These are phyloP conservation scores for Ophiocordyceps camponoti-rufipedis DNA, from an alignment of 2,329 filamentous ascomycete species.

Conservation along the genomic window DNA sequence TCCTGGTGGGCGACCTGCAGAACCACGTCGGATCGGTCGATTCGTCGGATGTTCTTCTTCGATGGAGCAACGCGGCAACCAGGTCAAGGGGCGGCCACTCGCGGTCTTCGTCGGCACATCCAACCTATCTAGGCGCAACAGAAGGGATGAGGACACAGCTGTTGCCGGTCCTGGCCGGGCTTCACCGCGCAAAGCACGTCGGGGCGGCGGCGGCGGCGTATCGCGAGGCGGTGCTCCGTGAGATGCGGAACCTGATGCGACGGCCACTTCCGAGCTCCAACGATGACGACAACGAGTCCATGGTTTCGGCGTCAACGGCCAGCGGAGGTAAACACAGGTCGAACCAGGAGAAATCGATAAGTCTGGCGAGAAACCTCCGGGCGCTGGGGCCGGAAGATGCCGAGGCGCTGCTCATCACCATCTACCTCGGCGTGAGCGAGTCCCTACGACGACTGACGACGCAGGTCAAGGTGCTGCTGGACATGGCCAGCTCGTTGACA, in stretches of 20 bases:
- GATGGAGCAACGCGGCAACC: constrained; percentile 67
- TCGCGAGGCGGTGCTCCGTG: constrained; percentile 65
- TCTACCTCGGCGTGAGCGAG: constrained; percentile 80
- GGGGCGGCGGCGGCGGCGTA: constrained; percentile 68
- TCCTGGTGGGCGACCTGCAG: constrained; percentile 62
- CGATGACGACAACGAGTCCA: constrained; percentile 84
- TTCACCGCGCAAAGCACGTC: constrained; percentile 69
- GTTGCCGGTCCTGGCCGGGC: constrained; percentile 51
- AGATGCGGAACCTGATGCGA: constrained; percentile 73
- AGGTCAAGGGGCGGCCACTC: constrained; percentile 50
- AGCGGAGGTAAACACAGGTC: constrained; percentile 48
- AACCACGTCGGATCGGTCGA: constrained; percentile 63
- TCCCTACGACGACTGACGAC: constrained; percentile 69
- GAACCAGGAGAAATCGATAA: constrained; percentile 78
- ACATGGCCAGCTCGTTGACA: constrained; percentile 65
- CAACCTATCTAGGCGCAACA: constrained; percentile 60
- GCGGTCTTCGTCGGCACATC: constrained; percentile 50
- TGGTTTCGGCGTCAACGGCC: constrained; percentile 68
- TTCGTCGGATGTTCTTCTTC: constrained; percentile 53
- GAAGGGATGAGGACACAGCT: constrained; percentile 54
- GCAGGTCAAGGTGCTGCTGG: constrained; percentile 86
- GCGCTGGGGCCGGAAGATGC: constrained; percentile 70
- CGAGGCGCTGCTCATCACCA: constrained; percentile 61
- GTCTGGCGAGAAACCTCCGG: constrained; percentile 73
- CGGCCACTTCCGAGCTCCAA: constrained; percentile 77